Evolutionary conservation across 495 filamentous ascomycete genomes (phyloP).

Genomic region (Hyphodiscus hymeniophilus): DNA sequence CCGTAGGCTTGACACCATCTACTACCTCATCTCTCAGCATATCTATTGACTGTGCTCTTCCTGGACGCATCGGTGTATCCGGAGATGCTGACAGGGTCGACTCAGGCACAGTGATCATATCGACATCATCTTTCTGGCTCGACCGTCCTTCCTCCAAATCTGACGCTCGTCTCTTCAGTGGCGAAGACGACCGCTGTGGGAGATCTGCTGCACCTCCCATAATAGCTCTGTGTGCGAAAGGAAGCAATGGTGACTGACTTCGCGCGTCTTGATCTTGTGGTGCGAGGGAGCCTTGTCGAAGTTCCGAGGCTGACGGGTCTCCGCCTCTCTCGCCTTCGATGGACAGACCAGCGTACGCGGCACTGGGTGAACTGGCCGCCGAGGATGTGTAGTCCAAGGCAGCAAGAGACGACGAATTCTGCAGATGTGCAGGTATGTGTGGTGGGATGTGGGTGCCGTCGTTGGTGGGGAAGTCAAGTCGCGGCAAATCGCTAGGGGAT

Average conservation of each 20-base stretch:
- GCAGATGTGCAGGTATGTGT: constrained; percentile 39
- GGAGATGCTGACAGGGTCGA: constrained; percentile 12
- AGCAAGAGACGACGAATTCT: constrained; percentile 36
- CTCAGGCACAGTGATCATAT: constrained; percentile 33
- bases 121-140: constrained; percentile 33
- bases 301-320: constrained; percentile 27
- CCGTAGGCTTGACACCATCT: too few relatives aligned
- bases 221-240: constrained; percentile 35
- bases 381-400: constrained; percentile 45
- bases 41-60: constrained; percentile 18
- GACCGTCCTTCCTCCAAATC: constrained; percentile 36
- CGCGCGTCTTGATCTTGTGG: constrained; percentile 23
- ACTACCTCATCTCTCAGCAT: constrained; percentile 13
- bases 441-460: constrained; percentile 34
- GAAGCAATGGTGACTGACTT: constrained; percentile 30
- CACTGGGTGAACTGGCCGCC: constrained; percentile 58
- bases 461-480: constrained; percentile 43
- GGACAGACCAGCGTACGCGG: constrained; percentile 64
- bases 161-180: constrained; percentile 45
- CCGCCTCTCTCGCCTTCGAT: constrained; percentile 53
- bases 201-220: constrained; percentile 45
- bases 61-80: neutral
- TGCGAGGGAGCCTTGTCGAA: constrained; percentile 12
- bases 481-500: constrained; percentile 27
- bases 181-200: constrained; percentile 44